Percentiles rank a stretch among this genome's conserved stretches.
Conservation (phyloP, 805 yeast species). For the Hanseniaspora clermontiae region DNA sequence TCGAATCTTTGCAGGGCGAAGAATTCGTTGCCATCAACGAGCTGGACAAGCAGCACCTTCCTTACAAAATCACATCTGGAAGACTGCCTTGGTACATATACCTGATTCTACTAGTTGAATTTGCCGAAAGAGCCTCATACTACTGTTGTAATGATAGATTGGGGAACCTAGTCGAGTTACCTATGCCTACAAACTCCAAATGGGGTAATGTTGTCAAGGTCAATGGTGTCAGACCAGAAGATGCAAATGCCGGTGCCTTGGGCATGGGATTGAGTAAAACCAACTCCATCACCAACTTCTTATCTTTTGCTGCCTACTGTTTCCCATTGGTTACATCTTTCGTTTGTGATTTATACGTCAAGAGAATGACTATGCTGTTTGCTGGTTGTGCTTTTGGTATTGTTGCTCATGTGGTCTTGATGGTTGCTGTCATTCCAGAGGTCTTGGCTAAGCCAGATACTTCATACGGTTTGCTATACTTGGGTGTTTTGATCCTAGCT, state of each 20-base stretch:
- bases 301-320: constrained; percentile 72
- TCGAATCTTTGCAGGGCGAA: constrained; percentile 14
- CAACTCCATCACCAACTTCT: constrained; percentile 60
- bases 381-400: constrained; percentile 48
- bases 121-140: constrained; percentile 70
- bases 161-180: constrained; percentile 63
- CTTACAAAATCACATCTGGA: constrained; percentile 37
- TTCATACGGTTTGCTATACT: constrained; percentile 49
- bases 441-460: constrained; percentile 38
- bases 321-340: constrained; percentile 71
- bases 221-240: constrained; percentile 13
- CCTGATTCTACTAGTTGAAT: constrained; percentile 53
- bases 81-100: constrained; percentile 36
- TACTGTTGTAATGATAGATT: constrained; percentile 68
- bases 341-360: constrained; percentile 61
- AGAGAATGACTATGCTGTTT: constrained; percentile 57
- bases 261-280: constrained; percentile 51
- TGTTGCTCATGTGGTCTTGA: constrained; percentile 49
- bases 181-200: constrained; percentile 29
- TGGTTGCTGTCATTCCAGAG: constrained; percentile 55
- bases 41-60: constrained; percentile 44
- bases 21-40: constrained; percentile 33
- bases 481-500: constrained; percentile 41
- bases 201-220: constrained; percentile 21
- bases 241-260: constrained; percentile 38